A percentile compares a stretch with the other conserved stretches of the same genome.
Conservation (phyloP, 192 early-diverging fungal genomes). For the Kickxella alabastrina region DNA sequence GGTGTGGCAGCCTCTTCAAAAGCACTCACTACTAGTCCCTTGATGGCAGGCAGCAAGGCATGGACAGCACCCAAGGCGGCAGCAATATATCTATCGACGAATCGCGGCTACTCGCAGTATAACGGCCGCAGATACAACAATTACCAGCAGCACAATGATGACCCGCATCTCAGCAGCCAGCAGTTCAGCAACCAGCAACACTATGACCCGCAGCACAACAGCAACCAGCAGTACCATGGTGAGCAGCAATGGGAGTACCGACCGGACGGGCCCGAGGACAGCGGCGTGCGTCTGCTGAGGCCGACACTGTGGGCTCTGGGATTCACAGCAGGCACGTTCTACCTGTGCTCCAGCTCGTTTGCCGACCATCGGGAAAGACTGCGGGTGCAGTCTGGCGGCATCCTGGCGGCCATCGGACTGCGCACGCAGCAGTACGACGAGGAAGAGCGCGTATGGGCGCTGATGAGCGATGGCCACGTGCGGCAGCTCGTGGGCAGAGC, state of each 20-base stretch:
- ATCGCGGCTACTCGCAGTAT: constrained; percentile 1
- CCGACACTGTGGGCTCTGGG: constrained; percentile 30
- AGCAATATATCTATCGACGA: not conserved
- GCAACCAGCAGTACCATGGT: not conserved
- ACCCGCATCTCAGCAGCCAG: no score
- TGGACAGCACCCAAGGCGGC: no score
- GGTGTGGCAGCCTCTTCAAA: no score
- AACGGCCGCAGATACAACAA: no score
- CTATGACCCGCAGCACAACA: no score
- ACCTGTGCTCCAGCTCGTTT: constrained; percentile 18
- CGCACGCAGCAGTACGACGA: not conserved
- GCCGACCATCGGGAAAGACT: constrained; percentile 6
- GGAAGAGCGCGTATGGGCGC: constrained; percentile 6
- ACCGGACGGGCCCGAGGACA: constrained; percentile 4
- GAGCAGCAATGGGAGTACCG: constrained; percentile 12
- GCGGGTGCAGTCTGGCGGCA: not conserved
- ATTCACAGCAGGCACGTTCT: constrained; percentile 28
- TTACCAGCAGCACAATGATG: no score
- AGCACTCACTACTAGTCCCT: no score
- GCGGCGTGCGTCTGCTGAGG: constrained; percentile 12
- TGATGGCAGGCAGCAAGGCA: no score
- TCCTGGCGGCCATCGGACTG: constrained; percentile 1
- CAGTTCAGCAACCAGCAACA: constrained; percentile 9
- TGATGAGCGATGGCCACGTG: constrained; percentile 26
- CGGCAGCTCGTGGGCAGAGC: constrained; percentile 22